Percentiles rank a stretch among this genome's conserved stretches.
Conservation (phyloP, 306 rosid species). For the Fagus crenata region DNA sequence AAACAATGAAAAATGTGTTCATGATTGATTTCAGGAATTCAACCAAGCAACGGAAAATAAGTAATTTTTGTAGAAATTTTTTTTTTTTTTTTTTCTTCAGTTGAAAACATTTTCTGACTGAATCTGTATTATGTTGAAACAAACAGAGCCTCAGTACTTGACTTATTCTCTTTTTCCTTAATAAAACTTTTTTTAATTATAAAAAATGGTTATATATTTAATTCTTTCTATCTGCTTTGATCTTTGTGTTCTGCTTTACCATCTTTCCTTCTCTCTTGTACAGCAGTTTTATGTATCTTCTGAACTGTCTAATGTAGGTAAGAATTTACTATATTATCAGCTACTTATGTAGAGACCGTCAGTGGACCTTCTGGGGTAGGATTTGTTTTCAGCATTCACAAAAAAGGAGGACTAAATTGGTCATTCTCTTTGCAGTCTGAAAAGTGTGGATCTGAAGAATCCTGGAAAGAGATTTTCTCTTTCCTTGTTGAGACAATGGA, state of each 20-base stretch:
- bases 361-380: slow-evolving; percentile 4
- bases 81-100: no score
- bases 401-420: slow-evolving; percentile 37
- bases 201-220: background rate
- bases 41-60: no score
- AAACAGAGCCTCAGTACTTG: background rate
- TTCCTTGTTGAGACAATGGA: slow-evolving; percentile 95
- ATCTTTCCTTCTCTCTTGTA: slow-evolving; percentile 16
- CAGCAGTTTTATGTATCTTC: slow-evolving; percentile 5
- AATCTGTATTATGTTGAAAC: no score
- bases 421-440: slow-evolving; percentile 63
- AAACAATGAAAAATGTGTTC: no score
- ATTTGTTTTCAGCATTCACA: slow-evolving; percentile 25
- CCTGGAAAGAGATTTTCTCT: slow-evolving; percentile 64
- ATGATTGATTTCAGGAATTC: no score
- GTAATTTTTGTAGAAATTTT: no score
- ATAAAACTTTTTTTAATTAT: background rate
- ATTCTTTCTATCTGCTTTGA: slow-evolving; percentile 10
- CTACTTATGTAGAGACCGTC: slow-evolving; percentile 22
- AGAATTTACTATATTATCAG: slow-evolving; percentile 16
- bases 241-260: slow-evolving; percentile 21
- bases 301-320: slow-evolving; percentile 30
- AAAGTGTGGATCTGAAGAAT: slow-evolving; percentile 74
- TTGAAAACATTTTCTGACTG: no score
- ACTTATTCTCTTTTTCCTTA: background rate